These are phyloP conservation scores for Colletotrichum aenigma DNA, from an alignment of 2,329 filamentous ascomycete species.

Conservation along the genomic window DNA sequence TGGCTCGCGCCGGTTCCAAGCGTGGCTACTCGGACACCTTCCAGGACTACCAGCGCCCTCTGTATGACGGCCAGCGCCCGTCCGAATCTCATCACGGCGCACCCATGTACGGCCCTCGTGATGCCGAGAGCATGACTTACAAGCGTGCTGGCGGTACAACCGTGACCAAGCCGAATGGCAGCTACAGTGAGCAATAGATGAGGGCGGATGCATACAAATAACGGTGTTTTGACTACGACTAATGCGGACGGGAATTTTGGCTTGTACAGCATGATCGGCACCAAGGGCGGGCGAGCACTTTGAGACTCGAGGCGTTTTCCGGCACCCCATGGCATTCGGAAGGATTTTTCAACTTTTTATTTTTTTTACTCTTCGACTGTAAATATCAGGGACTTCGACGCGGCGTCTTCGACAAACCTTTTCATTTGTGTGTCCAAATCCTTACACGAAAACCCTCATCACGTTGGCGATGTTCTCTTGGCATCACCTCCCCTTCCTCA, in stretches of 20 bases:
- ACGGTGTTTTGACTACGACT: neutral
- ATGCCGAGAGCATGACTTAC: slow-evolving; percentile 25
- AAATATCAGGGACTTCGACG: neutral
- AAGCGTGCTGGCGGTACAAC: slow-evolving; percentile 38
- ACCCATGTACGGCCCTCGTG: neutral
- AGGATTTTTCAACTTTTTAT: neutral
- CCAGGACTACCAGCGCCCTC: slow-evolving; percentile 24
- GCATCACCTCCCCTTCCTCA: neutral
- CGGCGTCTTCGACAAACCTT: neutral
- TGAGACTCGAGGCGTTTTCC: neutral
- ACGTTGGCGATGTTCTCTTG: neutral
- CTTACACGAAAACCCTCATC: neutral
- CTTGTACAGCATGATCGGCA: neutral
- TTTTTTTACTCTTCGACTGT: neutral
- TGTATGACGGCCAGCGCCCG: slow-evolving; percentile 42
- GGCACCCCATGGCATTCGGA: neutral
- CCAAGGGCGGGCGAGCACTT: neutral
- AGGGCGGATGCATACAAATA: neutral
- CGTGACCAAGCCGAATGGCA: neutral
- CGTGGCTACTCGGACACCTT: slow-evolving; percentile 20
- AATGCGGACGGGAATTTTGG: neutral
- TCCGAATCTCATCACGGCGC: slow-evolving; percentile 35
- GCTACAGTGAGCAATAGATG: neutral
- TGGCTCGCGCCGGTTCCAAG: slow-evolving; percentile 17
- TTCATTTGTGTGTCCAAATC: neutral